Evolutionary conservation across 345 rosid genomes (phyloP), one percentile per base, ranked within the genome.

Genomic region (Jatropha curcas): DNA sequence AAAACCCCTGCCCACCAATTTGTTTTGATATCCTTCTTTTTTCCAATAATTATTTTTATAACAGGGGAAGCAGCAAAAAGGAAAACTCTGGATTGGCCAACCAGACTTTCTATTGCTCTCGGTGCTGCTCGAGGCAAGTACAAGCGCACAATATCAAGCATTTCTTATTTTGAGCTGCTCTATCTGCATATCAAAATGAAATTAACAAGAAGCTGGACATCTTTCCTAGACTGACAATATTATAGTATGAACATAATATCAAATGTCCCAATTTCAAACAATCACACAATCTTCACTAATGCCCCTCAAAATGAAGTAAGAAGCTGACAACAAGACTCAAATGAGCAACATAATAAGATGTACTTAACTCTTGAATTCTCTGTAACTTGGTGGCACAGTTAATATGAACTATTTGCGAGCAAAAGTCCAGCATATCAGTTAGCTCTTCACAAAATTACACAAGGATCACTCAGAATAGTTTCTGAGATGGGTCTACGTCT

Each of bases 31-130:
- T 48, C 52, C 46, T 33, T 74, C 35, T 65, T 51, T 70, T 70
- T 35, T 17, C 70, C 61, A 78, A 63, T 41, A 70, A 30, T 28
- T 17, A 55, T 35, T n/a, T 65, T 43, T 46, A 60, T 45, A 66
- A 79, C 80, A 89, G 92, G 92, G 31, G 90, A 87, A 73, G 94
- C 89, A 51, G 74, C 90, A 53, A 83, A 84, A 74, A 81, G 92
- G 67, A 88, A 89, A 82, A 70, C 83, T 59, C 82, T 88, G 74
- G 93, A 89, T 74, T 89, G 93, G 93, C 87, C 90, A 74, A 87
- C 89, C 22, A 80, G 89, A 81, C 89, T 88, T 67, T 88, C 90
- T 33, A 77, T 88, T 70, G 90, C 95, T 61, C 85, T 86, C 58
- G 92, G 92, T 51, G 82, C 90, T 69, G 92, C 95, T 50, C 80